Percentiles rank a stretch among this genome's conserved stretches.
These are phyloP conservation scores for Suillus subluteus DNA, from an alignment of 768 basidiomycete genomes.

Conservation along the genomic window DNA sequence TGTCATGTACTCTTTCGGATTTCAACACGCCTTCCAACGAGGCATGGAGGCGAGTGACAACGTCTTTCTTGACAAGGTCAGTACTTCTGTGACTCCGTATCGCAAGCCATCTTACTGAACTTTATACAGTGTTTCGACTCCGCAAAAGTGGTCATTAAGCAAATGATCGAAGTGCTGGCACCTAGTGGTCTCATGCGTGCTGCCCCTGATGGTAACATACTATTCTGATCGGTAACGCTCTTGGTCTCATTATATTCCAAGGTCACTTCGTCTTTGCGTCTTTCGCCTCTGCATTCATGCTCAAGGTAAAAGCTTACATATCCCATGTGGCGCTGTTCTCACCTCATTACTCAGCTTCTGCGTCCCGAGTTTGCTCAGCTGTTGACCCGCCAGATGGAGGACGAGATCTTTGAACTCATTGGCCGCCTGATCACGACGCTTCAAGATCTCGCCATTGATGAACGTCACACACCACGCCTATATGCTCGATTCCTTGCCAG, in stretches of 20 bases:
- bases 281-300: constrained; percentile 82
- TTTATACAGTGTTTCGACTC: constrained; percentile 63
- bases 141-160: constrained; percentile 67
- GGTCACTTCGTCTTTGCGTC: constrained; percentile 80
- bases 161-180: constrained; percentile 65
- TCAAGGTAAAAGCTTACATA: constrained; percentile 55
- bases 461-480: constrained; percentile 77
- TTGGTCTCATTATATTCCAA: constrained; percentile 23
- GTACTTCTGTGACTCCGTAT: constrained; percentile 16
- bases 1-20: constrained; percentile 87
- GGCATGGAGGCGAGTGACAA: constrained; percentile 65
- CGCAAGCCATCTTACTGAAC: neutral
- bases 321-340: neutral
- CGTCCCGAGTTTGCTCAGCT: constrained; percentile 74
- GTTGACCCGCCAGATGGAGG: constrained; percentile 60
- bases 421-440: constrained; percentile 72
- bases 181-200: constrained; percentile 79
- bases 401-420: constrained; percentile 73
- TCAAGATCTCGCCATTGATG: constrained; percentile 78
- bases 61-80: constrained; percentile 69
- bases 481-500: constrained; percentile 80
- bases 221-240: neutral
- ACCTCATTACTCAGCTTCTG: constrained; percentile 51
- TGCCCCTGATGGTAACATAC: constrained; percentile 68
- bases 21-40: constrained; percentile 79